These are phyloP conservation scores for Gnaphalium uliginosum DNA, from an alignment of 129 eudicot genomes.

Conservation along the genomic window DNA sequence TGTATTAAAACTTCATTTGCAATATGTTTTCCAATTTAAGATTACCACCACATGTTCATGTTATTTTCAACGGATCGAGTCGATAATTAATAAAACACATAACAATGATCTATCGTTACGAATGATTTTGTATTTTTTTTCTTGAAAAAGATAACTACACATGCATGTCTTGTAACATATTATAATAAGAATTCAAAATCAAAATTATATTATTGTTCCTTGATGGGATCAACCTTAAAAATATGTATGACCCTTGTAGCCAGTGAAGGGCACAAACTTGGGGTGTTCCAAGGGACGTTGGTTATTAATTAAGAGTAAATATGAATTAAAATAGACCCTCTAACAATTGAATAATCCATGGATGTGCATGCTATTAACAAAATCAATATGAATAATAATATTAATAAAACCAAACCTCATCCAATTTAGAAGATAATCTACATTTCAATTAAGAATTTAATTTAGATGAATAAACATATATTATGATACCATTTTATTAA, in stretches of 20 bases:
- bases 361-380: constrained; percentile 26
- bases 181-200: background rate
- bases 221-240: constrained; percentile 37
- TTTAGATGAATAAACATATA: no score
- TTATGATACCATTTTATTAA: background rate
- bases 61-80: background rate
- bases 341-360: constrained; percentile 23
- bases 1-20: background rate
- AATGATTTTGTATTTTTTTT: background rate
- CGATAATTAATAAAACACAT: background rate
- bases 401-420: constrained; percentile 19
- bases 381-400: background rate
- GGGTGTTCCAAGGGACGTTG: constrained; percentile 41
- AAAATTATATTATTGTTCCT: constrained; percentile 2
- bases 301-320: constrained; percentile 14
- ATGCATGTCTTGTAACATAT: constrained; percentile 13
- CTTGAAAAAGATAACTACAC: constrained; percentile 4
- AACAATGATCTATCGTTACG: background rate
- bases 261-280: constrained; percentile 42
- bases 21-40: background rate
- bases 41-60: background rate
- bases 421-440: constrained; percentile 18
- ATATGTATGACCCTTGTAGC: constrained; percentile 35
- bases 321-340: constrained; percentile 20
- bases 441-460: constrained; percentile 1